phyloP scores from a whole-genome alignment of 2,329 filamentous ascomycete species.

The Didymella sp. region DNA sequence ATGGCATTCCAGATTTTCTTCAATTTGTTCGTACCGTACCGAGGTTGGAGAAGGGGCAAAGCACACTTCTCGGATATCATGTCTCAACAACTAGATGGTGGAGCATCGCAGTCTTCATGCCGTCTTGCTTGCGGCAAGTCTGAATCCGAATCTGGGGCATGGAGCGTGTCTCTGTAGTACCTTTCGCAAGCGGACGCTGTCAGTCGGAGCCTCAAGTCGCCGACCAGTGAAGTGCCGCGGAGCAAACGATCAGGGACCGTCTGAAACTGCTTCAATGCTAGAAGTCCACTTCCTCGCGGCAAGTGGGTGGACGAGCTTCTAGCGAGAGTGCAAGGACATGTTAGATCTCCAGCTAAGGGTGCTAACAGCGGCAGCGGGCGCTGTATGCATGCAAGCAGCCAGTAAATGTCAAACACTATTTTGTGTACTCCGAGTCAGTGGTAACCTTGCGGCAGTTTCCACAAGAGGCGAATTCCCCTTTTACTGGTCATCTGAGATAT shows the following conservation, averaged over 20 bases:
- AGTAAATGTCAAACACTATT: constrained; percentile 15
- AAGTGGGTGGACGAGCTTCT: background rate
- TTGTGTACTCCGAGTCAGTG: constrained; percentile 11
- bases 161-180: background rate
- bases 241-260: background rate
- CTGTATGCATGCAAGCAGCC: constrained; percentile 17
- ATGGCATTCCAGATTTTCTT: constrained; percentile 9
- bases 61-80: background rate
- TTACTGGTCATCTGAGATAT: constrained; percentile 8
- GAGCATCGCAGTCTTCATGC: background rate
- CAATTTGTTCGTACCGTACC: background rate
- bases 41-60: constrained; percentile 5
- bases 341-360: constrained; percentile 8
- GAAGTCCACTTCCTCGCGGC: constrained; percentile 7
- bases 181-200: constrained; percentile 11
- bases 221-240: background rate
- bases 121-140: background rate
- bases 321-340: constrained; percentile 10
- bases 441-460: constrained; percentile 6
- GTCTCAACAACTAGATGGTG: background rate
- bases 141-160: background rate
- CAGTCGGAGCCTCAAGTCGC: background rate
- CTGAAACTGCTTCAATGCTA: constrained; percentile 14
- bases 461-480: constrained; percentile 17
- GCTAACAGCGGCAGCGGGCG: constrained; percentile 17